Evolutionary conservation across 371 early-diverging fungal genomes (phyloP).

Genomic region (Phascolomyces articulosus): DNA sequence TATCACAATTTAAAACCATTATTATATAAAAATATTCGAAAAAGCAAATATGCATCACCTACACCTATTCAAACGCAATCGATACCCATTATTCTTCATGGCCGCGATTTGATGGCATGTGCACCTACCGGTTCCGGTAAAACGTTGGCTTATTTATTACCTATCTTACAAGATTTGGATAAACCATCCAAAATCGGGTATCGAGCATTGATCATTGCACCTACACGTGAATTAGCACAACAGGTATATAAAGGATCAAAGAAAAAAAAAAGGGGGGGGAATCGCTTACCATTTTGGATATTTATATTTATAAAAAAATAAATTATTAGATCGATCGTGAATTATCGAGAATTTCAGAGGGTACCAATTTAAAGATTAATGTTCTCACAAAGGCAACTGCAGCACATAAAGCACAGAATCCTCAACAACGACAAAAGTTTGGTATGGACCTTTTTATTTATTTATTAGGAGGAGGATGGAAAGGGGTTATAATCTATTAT

Average conservation of each 20-base stretch:
- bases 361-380: slow-evolving; percentile 75
- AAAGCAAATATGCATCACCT: slow-evolving; percentile 73
- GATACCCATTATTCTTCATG: slow-evolving; percentile 76
- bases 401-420: slow-evolving; percentile 67
- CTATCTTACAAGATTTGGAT: slow-evolving; percentile 85
- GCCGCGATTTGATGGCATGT: slow-evolving; percentile 90
- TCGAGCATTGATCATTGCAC: slow-evolving; percentile 92
- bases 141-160: slow-evolving; percentile 95
- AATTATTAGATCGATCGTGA: slow-evolving; percentile 85
- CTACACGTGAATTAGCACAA: slow-evolving; percentile 96
- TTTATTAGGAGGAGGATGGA: background rate
- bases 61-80: slow-evolving; percentile 98
- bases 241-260: slow-evolving; percentile 65
- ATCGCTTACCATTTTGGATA: too few relatives aligned
- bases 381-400: slow-evolving; percentile 80
- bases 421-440: slow-evolving; percentile 70
- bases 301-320: too few relatives aligned
- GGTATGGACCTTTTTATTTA: slow-evolving; percentile 36
- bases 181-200: slow-evolving; percentile 76
- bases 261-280: too few relatives aligned
- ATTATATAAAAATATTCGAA: slow-evolving; percentile 25
- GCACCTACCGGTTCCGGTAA: slow-evolving; percentile 99
- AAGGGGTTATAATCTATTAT: too few relatives aligned
- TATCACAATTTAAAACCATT: slow-evolving; percentile 69
- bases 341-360: slow-evolving; percentile 68